phyloP scores from a whole-genome alignment of 2,329 filamentous ascomycete species.

The Ilyonectria mors-panacis region DNA sequence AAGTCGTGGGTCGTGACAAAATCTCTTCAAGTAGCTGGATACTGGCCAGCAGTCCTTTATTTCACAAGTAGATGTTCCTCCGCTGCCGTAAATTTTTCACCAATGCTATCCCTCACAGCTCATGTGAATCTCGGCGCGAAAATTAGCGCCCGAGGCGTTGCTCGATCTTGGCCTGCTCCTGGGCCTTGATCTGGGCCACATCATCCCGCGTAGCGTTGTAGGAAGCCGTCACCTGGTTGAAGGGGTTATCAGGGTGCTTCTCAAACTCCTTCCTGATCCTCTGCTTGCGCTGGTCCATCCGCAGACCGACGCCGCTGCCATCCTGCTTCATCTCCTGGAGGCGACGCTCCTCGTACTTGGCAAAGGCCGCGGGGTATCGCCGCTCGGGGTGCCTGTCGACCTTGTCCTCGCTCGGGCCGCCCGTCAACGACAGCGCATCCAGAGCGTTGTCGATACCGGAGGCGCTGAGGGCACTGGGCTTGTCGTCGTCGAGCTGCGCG shows the following conservation, averaged over 20 bases:
- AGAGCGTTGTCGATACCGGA: slow-evolving; percentile 94
- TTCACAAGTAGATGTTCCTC: slow-evolving; percentile 33
- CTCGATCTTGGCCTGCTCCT: slow-evolving; percentile 84
- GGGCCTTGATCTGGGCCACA: slow-evolving; percentile 73
- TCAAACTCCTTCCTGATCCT: slow-evolving; percentile 93
- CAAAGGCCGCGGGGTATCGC: slow-evolving; percentile 88
- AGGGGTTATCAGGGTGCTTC: slow-evolving; percentile 94
- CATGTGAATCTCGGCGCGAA: slow-evolving; percentile 3
- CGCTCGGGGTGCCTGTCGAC: slow-evolving; percentile 92
- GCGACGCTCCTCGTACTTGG: slow-evolving; percentile 84
- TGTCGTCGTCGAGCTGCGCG: slow-evolving; percentile 78
- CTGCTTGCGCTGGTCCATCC: slow-evolving; percentile 87
- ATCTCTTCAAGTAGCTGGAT: slow-evolving; percentile 21
- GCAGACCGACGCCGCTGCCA: slow-evolving; percentile 78
- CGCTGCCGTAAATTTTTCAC: slow-evolving; percentile 31
- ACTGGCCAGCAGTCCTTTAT: slow-evolving; percentile 39
- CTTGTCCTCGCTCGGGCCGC: slow-evolving; percentile 72
- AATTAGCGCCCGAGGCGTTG: slow-evolving; percentile 67
- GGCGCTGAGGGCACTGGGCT: slow-evolving; percentile 78
- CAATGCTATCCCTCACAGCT: background rate
- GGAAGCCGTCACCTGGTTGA: slow-evolving; percentile 84
- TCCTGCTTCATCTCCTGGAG: slow-evolving; percentile 89
- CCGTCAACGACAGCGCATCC: slow-evolving; percentile 82
- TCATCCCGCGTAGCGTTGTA: slow-evolving; percentile 89
- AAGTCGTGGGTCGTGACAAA: slow-evolving; percentile 25